Evolutionary conservation across 1,284 basidiomycete genomes (phyloP), one percentile per base, ranked within the genome.

Genomic region (Lentinula novae-zelandiae): DNA sequence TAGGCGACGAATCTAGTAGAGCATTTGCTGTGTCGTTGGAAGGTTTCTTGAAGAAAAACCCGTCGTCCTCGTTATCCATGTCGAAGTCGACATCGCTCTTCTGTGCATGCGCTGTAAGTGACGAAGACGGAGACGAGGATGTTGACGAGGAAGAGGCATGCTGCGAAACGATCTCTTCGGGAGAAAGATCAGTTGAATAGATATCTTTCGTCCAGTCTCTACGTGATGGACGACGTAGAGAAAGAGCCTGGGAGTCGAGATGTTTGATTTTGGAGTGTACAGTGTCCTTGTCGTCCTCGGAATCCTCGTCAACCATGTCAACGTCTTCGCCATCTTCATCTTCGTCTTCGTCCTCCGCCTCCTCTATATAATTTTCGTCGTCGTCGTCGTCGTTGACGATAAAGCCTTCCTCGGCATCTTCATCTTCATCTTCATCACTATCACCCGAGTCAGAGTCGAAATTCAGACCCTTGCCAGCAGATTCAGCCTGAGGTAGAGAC

Each of bases 201-300:
- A 98, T 93, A 60, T 97, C 82, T 55, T 88, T 87, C 72, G 90
- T 94, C 82, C 95, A 91, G 70, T 97, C 87, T 67, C 83, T 85
- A 57, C 77, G 75, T 62, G 76, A 75, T 61, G 78, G 76, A 15
- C 78, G 74, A 15, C 75, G 76, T 10, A 46, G 38, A 27, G 27
- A 27, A 7, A 81, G 73, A 2, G 84, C 82, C 13, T 78, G 74
- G 10, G 52, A 20, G 5, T 77, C 75, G 12, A 80, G 76, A 0
- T 93, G 93, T 58, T 82, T 81, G 15, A 78, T 76, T 0, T 84
- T 78, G 27, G 27, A 3, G 1, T 96, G 77, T 67, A 90, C 82
- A n/a, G 73, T 69, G 74, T 96, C 96, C 94, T 93, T 75, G 7
- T 73, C 77, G 2, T 73, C 77, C 1, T 74, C 73, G 3, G 20